Base-by-base conservation (phyloP, 441 rosid genomes). In the Gossypium laxum region DNA sequence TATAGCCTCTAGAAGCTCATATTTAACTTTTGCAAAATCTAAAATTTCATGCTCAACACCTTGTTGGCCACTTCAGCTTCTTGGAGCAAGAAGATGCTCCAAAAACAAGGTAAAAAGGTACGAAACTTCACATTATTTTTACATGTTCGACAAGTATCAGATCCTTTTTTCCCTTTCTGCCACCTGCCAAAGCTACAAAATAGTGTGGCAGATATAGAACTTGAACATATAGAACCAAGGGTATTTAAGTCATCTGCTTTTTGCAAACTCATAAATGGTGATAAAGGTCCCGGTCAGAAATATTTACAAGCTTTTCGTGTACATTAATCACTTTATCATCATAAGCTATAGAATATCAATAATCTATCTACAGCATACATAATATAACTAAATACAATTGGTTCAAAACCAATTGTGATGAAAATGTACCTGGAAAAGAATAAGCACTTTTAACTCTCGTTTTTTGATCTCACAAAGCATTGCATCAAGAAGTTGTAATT, bases 361-460 rank as follows among this genome's bases (percentile, higher is more conserved):
- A 63, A 43, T 22, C 30, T 18, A 66, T 22, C 30, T 32, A 66
- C 17, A 48, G 28, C 22, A 66, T 24, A 55, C 22, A 47, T 7
- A 17, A 67, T 8, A 50, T 4, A 50, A 28, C 47, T 51, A 50
- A 15, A 15, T 15, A 30, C 15, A 50, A 47, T 51, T 7, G 26
- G 4, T 50, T 28, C 15, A 67, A 50, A 66, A 50, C 10, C 43
- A 5, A 50, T 26, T 15, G 59, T 67, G 22, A 50, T 26, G 4
- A 54, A 1, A 52, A 41, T 10, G 18, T 80, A 91, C 99, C 98
- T 95, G 97, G 82, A 89, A 92, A 78, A 92, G 85, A 78, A 95
- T 67, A 61, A 95, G 83, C 57, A 85, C 97, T 85, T 83, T 89
- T 52, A 84, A 75, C 78, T 85, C 83, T 63, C 30, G 88, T 24